Evolutionary conservation across 441 rosid species (phyloP).

Genomic region (Corymbia calophylla): DNA sequence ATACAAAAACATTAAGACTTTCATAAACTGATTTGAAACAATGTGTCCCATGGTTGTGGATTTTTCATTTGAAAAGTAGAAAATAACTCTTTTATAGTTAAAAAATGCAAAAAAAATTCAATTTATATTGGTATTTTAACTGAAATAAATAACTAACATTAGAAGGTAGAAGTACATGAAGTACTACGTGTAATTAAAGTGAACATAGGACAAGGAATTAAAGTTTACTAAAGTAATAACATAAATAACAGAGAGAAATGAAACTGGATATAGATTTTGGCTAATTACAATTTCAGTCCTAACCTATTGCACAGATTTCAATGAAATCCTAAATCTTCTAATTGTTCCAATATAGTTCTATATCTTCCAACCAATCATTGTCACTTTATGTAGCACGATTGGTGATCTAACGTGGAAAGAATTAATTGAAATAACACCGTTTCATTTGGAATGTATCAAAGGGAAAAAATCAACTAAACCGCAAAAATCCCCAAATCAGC

Average conservation of each 20-base stretch:
- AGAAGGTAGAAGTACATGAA: too few species aligned
- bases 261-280: background rate
- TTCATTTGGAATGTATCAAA: background rate
- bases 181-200: background rate
- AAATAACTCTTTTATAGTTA: too few species aligned
- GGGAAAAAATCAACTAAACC: too few species aligned
- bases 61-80: too few species aligned
- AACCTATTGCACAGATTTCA: rapidly evolving
- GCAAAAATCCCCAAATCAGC: background rate
- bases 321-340: background rate
- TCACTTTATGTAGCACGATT: rapidly evolving
- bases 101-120: too few species aligned
- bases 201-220: background rate
- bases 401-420: too few species aligned
- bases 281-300: background rate
- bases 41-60: too few species aligned
- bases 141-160: too few species aligned
- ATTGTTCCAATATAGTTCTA: background rate
- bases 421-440: rapidly evolving
- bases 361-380: too few species aligned
- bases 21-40: too few species aligned
- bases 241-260: background rate
- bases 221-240: background rate
- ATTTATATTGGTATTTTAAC: too few species aligned
- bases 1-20: too few species aligned